A percentile compares a stretch with the other conserved stretches of the same genome.
phyloP scores from a whole-genome alignment of 139 green algal genomes.

The Chlamydomonas schloesseri region DNA sequence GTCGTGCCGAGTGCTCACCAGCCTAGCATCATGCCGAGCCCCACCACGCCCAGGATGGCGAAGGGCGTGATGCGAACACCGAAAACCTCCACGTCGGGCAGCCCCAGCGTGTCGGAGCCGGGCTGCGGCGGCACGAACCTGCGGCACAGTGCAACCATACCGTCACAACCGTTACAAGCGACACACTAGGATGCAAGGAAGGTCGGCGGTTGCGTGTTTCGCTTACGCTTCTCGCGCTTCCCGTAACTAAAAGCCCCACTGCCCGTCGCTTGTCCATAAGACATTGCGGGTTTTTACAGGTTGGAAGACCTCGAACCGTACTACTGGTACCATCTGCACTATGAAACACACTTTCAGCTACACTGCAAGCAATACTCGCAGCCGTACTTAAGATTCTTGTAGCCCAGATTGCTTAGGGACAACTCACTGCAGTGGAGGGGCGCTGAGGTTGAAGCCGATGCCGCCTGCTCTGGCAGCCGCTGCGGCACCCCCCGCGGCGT shows the following conservation, averaged over 20 bases:
- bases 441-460: conserved; percentile 11
- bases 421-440: neutral
- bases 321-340: no score
- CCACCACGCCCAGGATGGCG: neutral
- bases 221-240: no score
- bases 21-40: conserved; percentile 5
- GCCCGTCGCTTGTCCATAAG: no score
- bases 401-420: no score
- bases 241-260: no score
- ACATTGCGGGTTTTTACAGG: no score
- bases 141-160: neutral
- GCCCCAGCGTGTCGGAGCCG: neutral
- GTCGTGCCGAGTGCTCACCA: conserved; percentile 7
- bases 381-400: no score
- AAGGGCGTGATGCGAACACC: conserved; percentile 1
- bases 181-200: no score
- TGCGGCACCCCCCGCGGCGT: no score
- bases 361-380: no score
- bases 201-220: neutral
- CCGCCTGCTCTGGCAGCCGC: neutral
- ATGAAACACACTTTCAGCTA: no score
- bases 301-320: no score
- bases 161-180: neutral
- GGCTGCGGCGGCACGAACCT: neutral
- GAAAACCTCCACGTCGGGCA: conserved; percentile 25